Conservation (phyloP, 495 filamentous ascomycete genomes). For the Apiosordaria backusii region DNA sequence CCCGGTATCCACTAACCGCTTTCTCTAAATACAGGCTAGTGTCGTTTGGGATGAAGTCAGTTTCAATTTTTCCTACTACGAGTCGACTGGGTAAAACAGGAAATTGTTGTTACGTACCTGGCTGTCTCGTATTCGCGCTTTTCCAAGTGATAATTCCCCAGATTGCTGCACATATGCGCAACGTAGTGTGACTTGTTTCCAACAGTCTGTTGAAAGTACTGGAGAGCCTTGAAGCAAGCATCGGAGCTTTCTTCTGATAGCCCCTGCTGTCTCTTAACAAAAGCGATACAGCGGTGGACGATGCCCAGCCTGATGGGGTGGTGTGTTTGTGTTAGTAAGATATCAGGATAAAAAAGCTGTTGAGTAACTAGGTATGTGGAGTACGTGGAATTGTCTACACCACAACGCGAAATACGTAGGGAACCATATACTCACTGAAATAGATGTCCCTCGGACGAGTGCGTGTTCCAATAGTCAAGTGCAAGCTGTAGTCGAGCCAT, state of each 20-base stretch:
- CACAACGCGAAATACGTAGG: background rate
- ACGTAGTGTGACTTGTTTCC: conserved; percentile 3
- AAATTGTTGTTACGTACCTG: no score
- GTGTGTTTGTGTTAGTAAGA: no score
- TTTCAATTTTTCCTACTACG: no score
- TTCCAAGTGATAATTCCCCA: background rate
- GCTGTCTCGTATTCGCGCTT: background rate
- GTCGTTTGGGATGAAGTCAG: no score
- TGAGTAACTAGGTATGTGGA: no score
- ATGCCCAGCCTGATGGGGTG: no score
- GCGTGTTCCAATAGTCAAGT: background rate
- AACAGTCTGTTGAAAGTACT: background rate
- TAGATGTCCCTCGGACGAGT: background rate
- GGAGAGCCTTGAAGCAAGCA: background rate
- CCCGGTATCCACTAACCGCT: background rate
- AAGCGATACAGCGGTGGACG: no score
- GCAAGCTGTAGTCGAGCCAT: background rate
- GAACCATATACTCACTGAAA: background rate
- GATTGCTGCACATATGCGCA: conserved; percentile 5
- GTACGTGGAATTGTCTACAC: no score
- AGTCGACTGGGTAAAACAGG: no score
- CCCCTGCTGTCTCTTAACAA: no score
- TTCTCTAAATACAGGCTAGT: background rate
- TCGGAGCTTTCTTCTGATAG: no score
- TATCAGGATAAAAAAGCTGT: no score